These are phyloP conservation scores for Phaseolus coccineus DNA, from an alignment of 331 rosid species.

Conservation along the genomic window DNA sequence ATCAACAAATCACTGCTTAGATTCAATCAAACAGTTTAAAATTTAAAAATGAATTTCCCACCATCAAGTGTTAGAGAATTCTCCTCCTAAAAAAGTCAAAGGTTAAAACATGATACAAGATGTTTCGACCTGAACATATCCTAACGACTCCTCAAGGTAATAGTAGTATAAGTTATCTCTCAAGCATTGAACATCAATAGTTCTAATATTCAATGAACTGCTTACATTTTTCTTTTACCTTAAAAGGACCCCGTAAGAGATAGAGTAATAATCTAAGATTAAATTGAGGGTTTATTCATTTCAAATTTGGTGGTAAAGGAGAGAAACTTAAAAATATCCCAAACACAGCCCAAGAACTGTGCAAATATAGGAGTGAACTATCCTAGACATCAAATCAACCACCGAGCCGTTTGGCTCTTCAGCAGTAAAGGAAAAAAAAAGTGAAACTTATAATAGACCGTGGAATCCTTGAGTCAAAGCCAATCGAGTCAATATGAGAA, in stretches of 20 bases:
- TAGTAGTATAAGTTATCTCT: neutral
- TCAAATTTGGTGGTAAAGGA: too few species aligned
- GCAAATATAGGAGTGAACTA: too few species aligned
- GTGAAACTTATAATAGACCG: too few species aligned
- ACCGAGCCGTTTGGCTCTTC: too few species aligned
- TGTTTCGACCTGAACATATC: neutral
- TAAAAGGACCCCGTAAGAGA: too few species aligned
- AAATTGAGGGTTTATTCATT: too few species aligned
- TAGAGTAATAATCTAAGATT: too few species aligned
- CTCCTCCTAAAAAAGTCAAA: neutral
- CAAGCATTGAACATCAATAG: neutral
- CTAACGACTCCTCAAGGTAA: neutral
- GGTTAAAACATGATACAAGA: conserved; percentile 1
- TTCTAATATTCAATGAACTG: neutral
- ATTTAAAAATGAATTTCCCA: conserved; percentile 8
- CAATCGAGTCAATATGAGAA: neutral
- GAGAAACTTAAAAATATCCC: too few species aligned
- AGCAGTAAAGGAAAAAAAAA: too few species aligned
- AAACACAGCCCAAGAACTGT: too few species aligned
- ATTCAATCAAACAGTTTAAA: conserved; percentile 25
- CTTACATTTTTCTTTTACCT: too few species aligned
- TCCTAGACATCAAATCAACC: too few species aligned
- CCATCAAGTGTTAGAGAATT: conserved; percentile 16
- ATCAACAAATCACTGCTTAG: conserved; percentile 42
- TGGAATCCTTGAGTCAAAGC: neutral